Evolutionary conservation across 352 stramenopile species (phyloP).

Genomic region (Phytopythium ostracodes): DNA sequence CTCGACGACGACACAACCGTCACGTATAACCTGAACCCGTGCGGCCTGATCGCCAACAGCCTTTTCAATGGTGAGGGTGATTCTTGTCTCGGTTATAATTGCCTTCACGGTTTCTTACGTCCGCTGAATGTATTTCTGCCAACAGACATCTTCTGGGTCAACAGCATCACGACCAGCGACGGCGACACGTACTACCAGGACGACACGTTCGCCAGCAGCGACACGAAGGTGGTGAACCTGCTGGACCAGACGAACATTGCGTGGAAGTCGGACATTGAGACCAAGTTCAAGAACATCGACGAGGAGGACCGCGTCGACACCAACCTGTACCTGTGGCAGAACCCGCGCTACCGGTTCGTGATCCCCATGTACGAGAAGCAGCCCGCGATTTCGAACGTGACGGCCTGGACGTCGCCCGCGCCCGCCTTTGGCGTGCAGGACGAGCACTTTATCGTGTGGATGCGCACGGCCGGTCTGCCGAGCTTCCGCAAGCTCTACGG

Average conservation of each 20-base stretch:
- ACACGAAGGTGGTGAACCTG: slow-evolving; percentile 63
- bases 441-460: slow-evolving; percentile 99
- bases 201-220: slow-evolving; percentile 41
- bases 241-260: slow-evolving; percentile 96
- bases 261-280: slow-evolving; percentile 95
- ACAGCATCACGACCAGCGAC: slow-evolving; percentile 42
- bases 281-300: slow-evolving; percentile 95
- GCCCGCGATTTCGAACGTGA: slow-evolving; percentile 63
- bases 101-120: not conserved
- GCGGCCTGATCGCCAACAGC: slow-evolving; percentile 98
- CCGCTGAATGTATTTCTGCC: no score
- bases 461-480: slow-evolving; percentile 96
- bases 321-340: slow-evolving; percentile 81
- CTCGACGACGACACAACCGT: slow-evolving; percentile 31
- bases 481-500: slow-evolving; percentile 99
- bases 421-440: slow-evolving; percentile 92
- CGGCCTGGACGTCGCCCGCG: slow-evolving; percentile 64
- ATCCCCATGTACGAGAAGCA: slow-evolving; percentile 67
- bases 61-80: slow-evolving; percentile 93
- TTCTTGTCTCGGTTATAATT: not conserved
- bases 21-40: slow-evolving; percentile 92
- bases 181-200: slow-evolving; percentile 59
- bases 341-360: slow-evolving; percentile 75
- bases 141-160: slow-evolving; percentile 86
- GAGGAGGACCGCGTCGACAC: slow-evolving; percentile 25